Base-by-base conservation (phyloP, 2,329 filamentous ascomycete species). In the Paraphaeosphaeria sporulosa region DNA sequence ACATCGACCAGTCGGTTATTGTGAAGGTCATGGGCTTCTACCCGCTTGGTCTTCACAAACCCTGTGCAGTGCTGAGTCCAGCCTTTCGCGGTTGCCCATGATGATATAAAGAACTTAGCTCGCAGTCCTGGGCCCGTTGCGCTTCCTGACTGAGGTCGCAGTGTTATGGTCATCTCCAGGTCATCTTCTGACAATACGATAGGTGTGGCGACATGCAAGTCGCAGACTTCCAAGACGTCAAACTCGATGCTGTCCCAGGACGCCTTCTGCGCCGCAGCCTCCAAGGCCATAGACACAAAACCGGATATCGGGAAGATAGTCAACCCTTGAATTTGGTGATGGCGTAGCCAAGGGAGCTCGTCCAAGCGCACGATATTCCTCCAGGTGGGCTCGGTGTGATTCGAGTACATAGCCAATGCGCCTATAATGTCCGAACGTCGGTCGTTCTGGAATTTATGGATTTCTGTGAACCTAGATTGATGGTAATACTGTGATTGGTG, bases 11-110 rank as follows among this genome's bases (percentile, higher is more conserved):
- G 44, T 19, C 62, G 64, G 6, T 43, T 27, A 2, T 77, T 75
- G 51, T 82, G 79, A 1, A 84, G 78, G 6, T 79, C 78, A 60
- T 83, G 81, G 1, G 69, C 61, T 13, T 80, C 75, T 8, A 66
- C 64, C 9, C 71, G 63, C 48, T 74, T 72, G 3, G 83, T 78
- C 6, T 79, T 73, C 10, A 87, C 77, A 9, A 47, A 36, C 17
- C 72, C 72, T 19, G 61, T 66, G 69, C 86, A 88, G 66, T 89
- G 83, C 66, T 88, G 84, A 0, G 82, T 82, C 86, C 86, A 89
- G 12, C 83, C 82, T 43, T 83, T 79, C 13, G 73, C 79, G 15
- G 79, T 78, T 0, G 81, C 81, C 81, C 81, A 86, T 0, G 86
- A 86, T 48, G 80, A 84, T 27, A 89, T 84, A 1, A 79, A 74